phyloP scores from a whole-genome alignment of 2,329 filamentous ascomycete species.

The Colletotrichum sp. region DNA sequence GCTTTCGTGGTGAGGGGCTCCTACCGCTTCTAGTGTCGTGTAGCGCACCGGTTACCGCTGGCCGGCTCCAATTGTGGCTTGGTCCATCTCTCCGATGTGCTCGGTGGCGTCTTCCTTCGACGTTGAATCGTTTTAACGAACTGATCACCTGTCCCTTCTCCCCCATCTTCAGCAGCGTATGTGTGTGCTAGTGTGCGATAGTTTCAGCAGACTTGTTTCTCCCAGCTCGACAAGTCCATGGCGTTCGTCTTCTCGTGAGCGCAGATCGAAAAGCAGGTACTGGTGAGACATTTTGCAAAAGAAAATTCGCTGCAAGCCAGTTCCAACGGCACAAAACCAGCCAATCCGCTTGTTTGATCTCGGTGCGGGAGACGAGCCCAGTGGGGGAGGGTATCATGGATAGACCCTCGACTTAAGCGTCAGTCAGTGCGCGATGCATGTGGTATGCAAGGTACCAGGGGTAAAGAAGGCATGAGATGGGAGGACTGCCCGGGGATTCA shows the following conservation, averaged over 20 bases:
- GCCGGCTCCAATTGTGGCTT: background rate
- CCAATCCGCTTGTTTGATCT: background rate
- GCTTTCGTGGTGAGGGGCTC: too few relatives aligned
- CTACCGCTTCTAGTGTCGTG: too few relatives aligned
- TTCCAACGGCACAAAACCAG: background rate
- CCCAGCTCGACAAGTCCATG: background rate
- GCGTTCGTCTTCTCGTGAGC: background rate
- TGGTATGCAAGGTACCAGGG: conserved; percentile 19
- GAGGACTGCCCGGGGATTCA: background rate
- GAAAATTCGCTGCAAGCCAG: background rate
- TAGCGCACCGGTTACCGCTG: background rate
- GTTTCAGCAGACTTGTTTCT: background rate
- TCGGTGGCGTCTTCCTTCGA: background rate
- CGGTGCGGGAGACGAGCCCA: background rate
- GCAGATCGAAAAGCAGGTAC: background rate
- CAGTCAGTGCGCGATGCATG: conserved; percentile 5
- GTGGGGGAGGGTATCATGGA: background rate
- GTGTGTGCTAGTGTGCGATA: background rate
- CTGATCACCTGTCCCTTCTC: background rate
- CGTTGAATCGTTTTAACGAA: background rate
- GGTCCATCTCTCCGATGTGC: background rate
- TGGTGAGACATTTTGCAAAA: background rate
- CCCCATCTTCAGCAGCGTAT: background rate
- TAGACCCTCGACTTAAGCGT: background rate
- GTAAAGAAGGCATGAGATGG: background rate